Conservation (phyloP, 164 flowering plant species). For the Aristolochia californica region DNA sequence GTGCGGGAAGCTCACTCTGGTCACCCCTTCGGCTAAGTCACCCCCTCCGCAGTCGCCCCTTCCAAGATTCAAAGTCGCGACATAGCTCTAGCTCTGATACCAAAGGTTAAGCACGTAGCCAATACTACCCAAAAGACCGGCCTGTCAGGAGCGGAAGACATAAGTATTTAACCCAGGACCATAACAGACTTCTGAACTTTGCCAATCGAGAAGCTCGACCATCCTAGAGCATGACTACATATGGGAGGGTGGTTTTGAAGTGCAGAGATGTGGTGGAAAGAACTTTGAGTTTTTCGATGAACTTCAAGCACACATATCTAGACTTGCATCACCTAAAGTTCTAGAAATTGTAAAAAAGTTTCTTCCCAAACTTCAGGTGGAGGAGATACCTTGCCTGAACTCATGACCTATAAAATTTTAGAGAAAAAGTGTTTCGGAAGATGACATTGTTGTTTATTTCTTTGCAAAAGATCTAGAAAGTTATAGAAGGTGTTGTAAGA, state of each 20-base stretch:
- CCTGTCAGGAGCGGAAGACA: no score
- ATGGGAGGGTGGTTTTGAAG: conserved; percentile 87
- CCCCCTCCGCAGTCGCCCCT: no score
- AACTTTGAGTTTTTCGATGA: conserved; percentile 41
- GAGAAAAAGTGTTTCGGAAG: conserved; percentile 49
- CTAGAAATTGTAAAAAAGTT: conserved; percentile 52
- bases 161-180: no score
- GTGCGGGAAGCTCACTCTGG: no score
- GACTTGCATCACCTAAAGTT: conserved; percentile 69
- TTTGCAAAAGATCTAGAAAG: conserved; percentile 89
- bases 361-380: conserved; percentile 39
- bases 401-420: conserved; percentile 80
- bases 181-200: conserved; percentile 11
- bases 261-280: conserved; percentile 39
- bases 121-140: no score
- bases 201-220: conserved; percentile 22
- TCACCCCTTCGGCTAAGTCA: no score
- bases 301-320: conserved; percentile 86
- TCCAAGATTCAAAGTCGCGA: no score
- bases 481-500: conserved; percentile 55
- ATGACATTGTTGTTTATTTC: conserved; percentile 78
- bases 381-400: conserved; percentile 61
- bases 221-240: conserved; percentile 74
- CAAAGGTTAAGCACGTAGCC: no score
- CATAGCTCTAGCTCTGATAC: no score